Base-by-base conservation (phyloP, 1,139 yeast genomes). In the Saccharomyces pastorianus region DNA sequence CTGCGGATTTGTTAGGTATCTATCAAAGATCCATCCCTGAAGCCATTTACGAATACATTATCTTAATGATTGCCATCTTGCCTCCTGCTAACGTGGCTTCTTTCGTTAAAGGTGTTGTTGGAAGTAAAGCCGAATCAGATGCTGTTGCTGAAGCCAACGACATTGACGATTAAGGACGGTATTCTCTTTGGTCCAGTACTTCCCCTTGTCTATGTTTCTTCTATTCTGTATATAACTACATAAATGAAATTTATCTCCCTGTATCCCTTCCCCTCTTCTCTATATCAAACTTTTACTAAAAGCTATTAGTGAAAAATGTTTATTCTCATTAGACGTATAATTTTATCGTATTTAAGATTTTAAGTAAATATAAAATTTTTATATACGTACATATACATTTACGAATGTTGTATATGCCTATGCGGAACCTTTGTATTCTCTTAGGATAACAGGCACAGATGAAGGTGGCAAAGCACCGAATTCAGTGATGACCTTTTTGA, bases 381-480 rank as follows among this genome's bases (percentile, higher is more conserved):
- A 20, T 27, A 28, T 28, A 28, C 27, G 34, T 26, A 28, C 28
- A 47, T 20, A 20, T 47, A 47, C 38, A 26, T 28, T 31, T 6
- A 28, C 23, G 31, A 20, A 17, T 48, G 23, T 31, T 27, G 26
- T 27, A n/a, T 34, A 49, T 34, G 17, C 31, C 25, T 59, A 65
- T 59, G 69, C 70, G 28, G 69, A 66, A 48, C 68, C 69, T 71
- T 88, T 88, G 71, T 93, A 93, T 70, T 93, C 99, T 72, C 98
- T 82, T 64, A 93, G 77, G 58, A 93, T 89, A 48, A 93, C 98
- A 31, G 99, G 99, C 57, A 93, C 98, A 1, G 98, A 89, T 7
- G 96, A 88, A 48, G 99, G 96, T 6, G 99, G 99, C 61, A 95
- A 77, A 4, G 96, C 89, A 26, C 99, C 99, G 59, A 91, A 82